Conservation (phyloP, 495 filamentous ascomycete species). For the Cercophora scortea region DNA sequence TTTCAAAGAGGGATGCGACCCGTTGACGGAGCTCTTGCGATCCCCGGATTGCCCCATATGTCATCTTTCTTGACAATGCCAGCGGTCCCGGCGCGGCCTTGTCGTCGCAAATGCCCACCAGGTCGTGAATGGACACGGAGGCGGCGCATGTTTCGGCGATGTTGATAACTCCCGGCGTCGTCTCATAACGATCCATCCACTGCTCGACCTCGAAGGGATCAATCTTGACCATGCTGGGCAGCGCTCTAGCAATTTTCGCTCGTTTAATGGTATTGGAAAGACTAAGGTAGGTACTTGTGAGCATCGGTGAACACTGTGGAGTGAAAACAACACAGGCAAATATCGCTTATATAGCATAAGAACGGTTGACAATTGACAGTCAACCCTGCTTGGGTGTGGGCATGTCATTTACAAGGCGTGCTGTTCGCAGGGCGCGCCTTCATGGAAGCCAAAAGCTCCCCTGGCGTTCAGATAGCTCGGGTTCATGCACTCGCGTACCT, state of each 20-base stretch:
- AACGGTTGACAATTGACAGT: no score
- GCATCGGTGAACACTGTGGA: no score
- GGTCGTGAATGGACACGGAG: slow-evolving; percentile 69
- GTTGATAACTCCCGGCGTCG: slow-evolving; percentile 62
- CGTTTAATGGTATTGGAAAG: no score
- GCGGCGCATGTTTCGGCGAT: slow-evolving; percentile 82
- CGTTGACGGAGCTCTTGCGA: slow-evolving; percentile 17
- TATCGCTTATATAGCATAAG: no score
- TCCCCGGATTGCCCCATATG: slow-evolving; percentile 28
- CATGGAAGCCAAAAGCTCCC: no score
- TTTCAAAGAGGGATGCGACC: slow-evolving; percentile 18
- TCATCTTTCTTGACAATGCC: slow-evolving; percentile 37
- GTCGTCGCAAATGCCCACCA: slow-evolving; percentile 53
- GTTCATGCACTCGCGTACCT: no score
- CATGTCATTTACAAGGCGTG: no score
- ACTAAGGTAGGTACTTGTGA: no score
- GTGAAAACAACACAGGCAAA: no score
- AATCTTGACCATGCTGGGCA: slow-evolving; percentile 56
- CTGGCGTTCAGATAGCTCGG: no score
- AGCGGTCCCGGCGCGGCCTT: slow-evolving; percentile 38
- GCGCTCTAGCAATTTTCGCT: not conserved
- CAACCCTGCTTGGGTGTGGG: no score
- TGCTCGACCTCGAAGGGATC: slow-evolving; percentile 73
- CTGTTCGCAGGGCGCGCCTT: no score
- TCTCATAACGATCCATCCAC: slow-evolving; percentile 89